These are phyloP conservation scores for Triadica sebifera DNA, from an alignment of 345 rosid species.

Conservation along the genomic window DNA sequence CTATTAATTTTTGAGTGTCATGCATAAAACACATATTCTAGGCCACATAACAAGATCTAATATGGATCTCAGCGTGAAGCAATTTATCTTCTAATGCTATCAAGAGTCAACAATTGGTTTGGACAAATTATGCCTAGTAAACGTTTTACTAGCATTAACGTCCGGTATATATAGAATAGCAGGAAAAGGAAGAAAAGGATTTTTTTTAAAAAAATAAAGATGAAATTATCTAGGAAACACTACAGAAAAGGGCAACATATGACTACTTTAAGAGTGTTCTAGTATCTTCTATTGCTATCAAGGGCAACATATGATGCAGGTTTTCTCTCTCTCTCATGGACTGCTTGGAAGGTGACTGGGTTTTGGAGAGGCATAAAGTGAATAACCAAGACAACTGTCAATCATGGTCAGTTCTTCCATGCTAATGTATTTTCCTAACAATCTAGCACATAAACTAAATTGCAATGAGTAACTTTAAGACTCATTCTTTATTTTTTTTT, in stretches of 20 bases:
- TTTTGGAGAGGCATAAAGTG: not conserved
- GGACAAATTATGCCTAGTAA: no score
- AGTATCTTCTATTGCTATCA: no score
- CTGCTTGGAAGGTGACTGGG: not conserved
- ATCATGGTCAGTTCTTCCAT: not conserved
- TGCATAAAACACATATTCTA: not conserved
- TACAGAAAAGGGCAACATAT: no score
- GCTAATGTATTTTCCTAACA: not conserved
- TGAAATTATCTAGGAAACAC: not conserved
- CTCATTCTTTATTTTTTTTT: not conserved
- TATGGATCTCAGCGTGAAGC: not conserved
- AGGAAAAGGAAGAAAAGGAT: no score
- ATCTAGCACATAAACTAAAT: not conserved
- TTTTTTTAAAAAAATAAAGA: no score
- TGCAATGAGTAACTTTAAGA: not conserved
- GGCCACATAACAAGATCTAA: not conserved
- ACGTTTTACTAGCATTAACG: no score
- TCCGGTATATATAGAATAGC: no score
- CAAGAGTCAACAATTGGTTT: no score
- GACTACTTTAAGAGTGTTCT: no score
- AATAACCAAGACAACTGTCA: not conserved
- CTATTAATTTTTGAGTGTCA: not conserved
- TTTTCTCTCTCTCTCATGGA: not conserved
- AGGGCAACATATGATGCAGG: no score
- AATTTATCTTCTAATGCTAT: no score